Conservation (phyloP, 108 stramenopile species). For the Aurantiochytrium sp. region DNA sequence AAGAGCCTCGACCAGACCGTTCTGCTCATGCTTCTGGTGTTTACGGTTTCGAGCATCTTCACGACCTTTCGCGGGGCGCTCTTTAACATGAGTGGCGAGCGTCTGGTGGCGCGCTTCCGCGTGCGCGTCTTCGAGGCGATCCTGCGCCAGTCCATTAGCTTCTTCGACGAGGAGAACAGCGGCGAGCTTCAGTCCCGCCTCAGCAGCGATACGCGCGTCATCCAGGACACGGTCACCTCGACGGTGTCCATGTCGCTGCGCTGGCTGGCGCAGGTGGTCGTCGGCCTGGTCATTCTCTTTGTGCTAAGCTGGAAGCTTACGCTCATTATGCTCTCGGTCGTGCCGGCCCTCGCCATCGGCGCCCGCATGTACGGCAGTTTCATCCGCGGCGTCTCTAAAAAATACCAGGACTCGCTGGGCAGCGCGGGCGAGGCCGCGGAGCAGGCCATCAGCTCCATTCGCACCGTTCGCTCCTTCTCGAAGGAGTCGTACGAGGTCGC, state of each 20-base stretch:
- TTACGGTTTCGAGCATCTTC: background rate
- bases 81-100: constrained; percentile 53
- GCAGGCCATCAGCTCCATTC: constrained; percentile 64
- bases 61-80: background rate
- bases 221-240: constrained; percentile 60
- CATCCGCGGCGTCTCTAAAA: constrained; percentile 56
- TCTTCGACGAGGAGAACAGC: constrained; percentile 69
- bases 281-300: constrained; percentile 65
- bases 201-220: constrained; percentile 60
- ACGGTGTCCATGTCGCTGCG: constrained; percentile 59
- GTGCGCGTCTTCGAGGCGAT: constrained; percentile 55
- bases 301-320: constrained; percentile 60
- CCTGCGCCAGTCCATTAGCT: constrained; percentile 71
- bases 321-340: constrained; percentile 57
- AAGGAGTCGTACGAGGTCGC: constrained; percentile 60
- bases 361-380: constrained; percentile 55
- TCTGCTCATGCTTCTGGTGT: background rate
- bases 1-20: background rate
- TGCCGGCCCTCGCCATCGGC: constrained; percentile 53
- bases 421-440: constrained; percentile 63
- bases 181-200: constrained; percentile 74
- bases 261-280: constrained; percentile 48
- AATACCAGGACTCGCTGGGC: constrained; percentile 68
- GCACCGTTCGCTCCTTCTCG: constrained; percentile 74
- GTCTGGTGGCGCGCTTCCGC: constrained; percentile 68